Evolutionary conservation across 345 rosid species (phyloP).

Genomic region (Eucalyptus cloeziana): DNA sequence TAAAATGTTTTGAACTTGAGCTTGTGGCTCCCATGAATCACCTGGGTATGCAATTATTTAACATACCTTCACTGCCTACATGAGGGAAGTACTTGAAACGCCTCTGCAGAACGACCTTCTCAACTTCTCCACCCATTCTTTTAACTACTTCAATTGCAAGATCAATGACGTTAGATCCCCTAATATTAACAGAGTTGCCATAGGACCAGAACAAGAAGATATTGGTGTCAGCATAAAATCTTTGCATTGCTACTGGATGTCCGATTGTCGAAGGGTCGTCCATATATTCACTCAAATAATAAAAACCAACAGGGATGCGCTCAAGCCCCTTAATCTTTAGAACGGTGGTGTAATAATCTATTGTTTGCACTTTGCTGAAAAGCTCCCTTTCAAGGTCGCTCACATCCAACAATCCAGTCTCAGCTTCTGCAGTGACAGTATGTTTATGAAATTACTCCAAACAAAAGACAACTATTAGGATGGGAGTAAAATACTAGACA

Average conservation of each 20-base stretch:
- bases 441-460: not conserved
- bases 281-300: slow-evolving; percentile 52
- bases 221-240: slow-evolving; percentile 48
- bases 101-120: slow-evolving; percentile 37
- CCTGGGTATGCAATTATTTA: not conserved
- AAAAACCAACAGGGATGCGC: slow-evolving; percentile 47
- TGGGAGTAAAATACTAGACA: not conserved
- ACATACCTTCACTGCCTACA: slow-evolving; percentile 46
- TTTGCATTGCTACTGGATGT: slow-evolving; percentile 65
- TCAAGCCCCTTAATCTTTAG: slow-evolving; percentile 43
- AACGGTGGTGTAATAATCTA: slow-evolving; percentile 57
- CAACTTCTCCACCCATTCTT: slow-evolving; percentile 37
- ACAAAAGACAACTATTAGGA: not conserved
- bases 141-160: slow-evolving; percentile 26
- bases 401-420: slow-evolving; percentile 28
- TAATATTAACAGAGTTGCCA: slow-evolving; percentile 31
- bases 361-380: slow-evolving; percentile 46
- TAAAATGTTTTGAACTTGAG: not conserved
- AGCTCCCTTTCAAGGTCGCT: slow-evolving; percentile 38
- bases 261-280: slow-evolving; percentile 54
- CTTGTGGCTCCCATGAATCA: not conserved
- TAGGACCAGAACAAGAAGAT: slow-evolving; percentile 68
- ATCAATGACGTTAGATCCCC: slow-evolving; percentile 26
- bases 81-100: slow-evolving; percentile 63
- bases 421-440: slow-evolving; percentile 26